phyloP scores from a whole-genome alignment of 2,329 filamentous ascomycete species.

The Ceratocystis lukuohia region DNA sequence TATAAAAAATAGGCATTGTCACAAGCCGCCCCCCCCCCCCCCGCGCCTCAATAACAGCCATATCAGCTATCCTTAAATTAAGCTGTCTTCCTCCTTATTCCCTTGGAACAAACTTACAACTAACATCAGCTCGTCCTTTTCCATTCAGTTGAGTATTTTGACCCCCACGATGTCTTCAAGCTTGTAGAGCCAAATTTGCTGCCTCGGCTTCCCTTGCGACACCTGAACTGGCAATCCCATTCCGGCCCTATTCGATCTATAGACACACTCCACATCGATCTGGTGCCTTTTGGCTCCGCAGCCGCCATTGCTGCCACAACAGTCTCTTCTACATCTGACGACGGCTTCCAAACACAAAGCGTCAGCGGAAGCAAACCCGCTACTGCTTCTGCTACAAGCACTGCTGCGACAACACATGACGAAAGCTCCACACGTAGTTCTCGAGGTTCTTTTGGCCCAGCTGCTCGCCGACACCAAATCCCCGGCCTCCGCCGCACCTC shows the following conservation, averaged over 20 bases:
- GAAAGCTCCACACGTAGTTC: conserved; percentile 19
- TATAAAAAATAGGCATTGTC: background rate
- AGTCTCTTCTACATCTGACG: conserved; percentile 32
- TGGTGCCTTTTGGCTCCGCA: conserved; percentile 48
- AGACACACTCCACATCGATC: conserved; percentile 78
- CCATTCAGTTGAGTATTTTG: conserved; percentile 76
- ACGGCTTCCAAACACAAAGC: conserved; percentile 48
- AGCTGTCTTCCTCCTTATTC: conserved; percentile 11
- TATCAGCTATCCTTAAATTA: background rate
- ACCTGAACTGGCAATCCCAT: conserved; percentile 95
- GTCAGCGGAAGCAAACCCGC: conserved; percentile 30
- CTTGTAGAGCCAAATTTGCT: conserved; percentile 65
- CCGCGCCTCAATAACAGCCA: background rate
- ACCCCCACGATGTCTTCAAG: conserved; percentile 79
- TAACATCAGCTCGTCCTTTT: background rate
- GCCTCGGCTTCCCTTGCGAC: conserved; percentile 68
- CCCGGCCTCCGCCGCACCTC: conserved; percentile 84
- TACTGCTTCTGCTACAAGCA: conserved; percentile 28
- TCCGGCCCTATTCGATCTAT: conserved; percentile 85
- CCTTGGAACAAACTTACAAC: conserved; percentile 18
- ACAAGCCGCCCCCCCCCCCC: background rate
- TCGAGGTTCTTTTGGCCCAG: conserved; percentile 25
- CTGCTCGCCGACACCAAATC: conserved; percentile 76
- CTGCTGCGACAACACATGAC: conserved; percentile 27
- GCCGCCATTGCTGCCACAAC: conserved; percentile 31